Conservation (phyloP, 1,139 yeast genomes). For the Lodderomyces oxycetoniae region DNA sequence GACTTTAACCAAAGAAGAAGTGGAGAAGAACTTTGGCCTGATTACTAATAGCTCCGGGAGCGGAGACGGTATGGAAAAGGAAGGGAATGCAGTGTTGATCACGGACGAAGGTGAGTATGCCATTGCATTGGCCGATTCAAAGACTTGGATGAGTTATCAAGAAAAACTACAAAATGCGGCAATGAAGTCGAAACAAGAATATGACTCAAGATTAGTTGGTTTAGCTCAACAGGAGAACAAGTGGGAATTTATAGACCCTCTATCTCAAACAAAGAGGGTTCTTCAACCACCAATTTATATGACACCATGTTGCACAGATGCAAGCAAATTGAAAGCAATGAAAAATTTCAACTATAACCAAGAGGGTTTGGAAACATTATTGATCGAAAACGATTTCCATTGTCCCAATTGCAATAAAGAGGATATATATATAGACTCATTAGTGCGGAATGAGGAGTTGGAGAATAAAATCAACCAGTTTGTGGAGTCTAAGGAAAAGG, state of each 20-base stretch:
- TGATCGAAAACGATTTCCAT: constrained; percentile 79
- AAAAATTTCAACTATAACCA: constrained; percentile 38
- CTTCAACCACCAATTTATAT: constrained; percentile 67
- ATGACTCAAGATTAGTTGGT: constrained; percentile 32
- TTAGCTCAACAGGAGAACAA: constrained; percentile 41
- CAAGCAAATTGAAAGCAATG: constrained; percentile 51
- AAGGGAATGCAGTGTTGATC: constrained; percentile 72
- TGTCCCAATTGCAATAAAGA: constrained; percentile 83
- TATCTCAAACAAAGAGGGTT: constrained; percentile 59
- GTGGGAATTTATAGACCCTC: constrained; percentile 47
- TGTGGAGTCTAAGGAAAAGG: constrained; percentile 39
- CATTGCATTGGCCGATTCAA: constrained; percentile 87
- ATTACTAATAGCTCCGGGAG: constrained; percentile 40
- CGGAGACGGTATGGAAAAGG: constrained; percentile 52
- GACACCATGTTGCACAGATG: constrained; percentile 75
- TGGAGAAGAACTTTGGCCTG: constrained; percentile 29
- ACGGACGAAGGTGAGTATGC: constrained; percentile 96
- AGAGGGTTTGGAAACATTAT: constrained; percentile 55
- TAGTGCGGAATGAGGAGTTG: constrained; percentile 57
- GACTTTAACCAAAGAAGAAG: constrained; percentile 53
- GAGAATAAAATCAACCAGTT: constrained; percentile 52
- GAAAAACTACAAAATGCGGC: constrained; percentile 55
- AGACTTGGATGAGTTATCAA: constrained; percentile 87
- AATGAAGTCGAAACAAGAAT: constrained; percentile 45
- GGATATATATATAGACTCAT: constrained; percentile 71